A percentile compares a stretch with the other conserved stretches of the same genome.
Evolutionary conservation across 331 rosid genomes (phyloP).

Genomic region (Telfairia occidentalis): DNA sequence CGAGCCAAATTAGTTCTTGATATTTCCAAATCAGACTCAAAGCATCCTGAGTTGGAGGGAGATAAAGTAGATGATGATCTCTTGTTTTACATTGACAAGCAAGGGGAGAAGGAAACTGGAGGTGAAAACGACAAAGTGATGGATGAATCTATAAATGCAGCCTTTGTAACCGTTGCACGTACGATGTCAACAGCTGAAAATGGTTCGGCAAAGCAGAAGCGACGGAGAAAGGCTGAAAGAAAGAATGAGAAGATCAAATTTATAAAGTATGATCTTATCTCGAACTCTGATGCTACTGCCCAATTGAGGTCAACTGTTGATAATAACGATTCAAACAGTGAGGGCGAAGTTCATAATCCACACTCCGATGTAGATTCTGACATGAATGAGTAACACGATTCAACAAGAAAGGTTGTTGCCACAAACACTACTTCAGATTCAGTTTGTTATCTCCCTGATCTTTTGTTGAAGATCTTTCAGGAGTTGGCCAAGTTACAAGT

Average conservation of each 20-base stretch:
- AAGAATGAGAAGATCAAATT: slow-evolving; percentile 32
- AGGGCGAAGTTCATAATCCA: slow-evolving; percentile 55
- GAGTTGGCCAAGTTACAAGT: not conserved
- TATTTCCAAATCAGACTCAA: slow-evolving; percentile 15
- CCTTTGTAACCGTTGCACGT: slow-evolving; percentile 43
- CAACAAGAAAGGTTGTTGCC: not conserved
- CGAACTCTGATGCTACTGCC: slow-evolving; percentile 14
- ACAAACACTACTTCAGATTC: not conserved
- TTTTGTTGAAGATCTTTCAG: not conserved
- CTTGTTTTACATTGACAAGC: slow-evolving; percentile 45
- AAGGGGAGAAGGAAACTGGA: slow-evolving; percentile 23
- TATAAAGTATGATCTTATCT: slow-evolving; percentile 34
- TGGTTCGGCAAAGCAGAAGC: slow-evolving; percentile 38
- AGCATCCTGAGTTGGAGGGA: slow-evolving; percentile 19
- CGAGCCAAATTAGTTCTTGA: slow-evolving; percentile 29
- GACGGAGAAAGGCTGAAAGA: slow-evolving; percentile 22
- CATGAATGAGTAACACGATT: slow-evolving; percentile 7
- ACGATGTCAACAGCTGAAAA: slow-evolving; percentile 28
- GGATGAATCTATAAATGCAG: slow-evolving; percentile 30
- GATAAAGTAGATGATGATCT: slow-evolving; percentile 34
- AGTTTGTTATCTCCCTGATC: not conserved
- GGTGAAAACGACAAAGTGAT: slow-evolving; percentile 25
- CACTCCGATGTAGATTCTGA: slow-evolving; percentile 37
- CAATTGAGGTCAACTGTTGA: slow-evolving; percentile 19
- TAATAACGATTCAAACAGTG: slow-evolving; percentile 26